Conservation (phyloP, 371 early-diverging fungal genomes). For the Dichotomocladium elegans region DNA sequence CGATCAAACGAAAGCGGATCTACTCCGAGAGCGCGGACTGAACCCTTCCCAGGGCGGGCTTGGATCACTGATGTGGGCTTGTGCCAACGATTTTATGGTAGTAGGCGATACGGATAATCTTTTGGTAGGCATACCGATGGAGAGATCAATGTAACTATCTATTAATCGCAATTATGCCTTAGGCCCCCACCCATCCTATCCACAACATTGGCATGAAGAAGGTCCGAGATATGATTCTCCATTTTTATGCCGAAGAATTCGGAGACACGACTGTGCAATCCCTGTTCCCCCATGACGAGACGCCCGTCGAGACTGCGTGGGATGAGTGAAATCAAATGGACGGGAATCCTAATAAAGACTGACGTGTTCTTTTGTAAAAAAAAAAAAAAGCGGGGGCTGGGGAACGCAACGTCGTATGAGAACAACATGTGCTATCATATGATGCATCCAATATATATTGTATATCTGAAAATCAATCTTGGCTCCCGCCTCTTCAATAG, state of each 20-base stretch:
- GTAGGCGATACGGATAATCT: conserved; percentile 54
- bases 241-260: conserved; percentile 37
- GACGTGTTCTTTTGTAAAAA: too few species aligned
- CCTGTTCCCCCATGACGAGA: conserved; percentile 34
- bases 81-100: conserved; percentile 34
- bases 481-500: too few species aligned
- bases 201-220: conserved; percentile 49
- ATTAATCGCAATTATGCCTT: neutral
- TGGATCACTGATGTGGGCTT: conserved; percentile 35
- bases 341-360: too few species aligned
- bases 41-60: conserved; percentile 24
- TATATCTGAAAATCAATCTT: too few species aligned
- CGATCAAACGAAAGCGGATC: conserved; percentile 13
- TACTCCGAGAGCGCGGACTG: conserved; percentile 23
- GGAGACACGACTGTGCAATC: conserved; percentile 8
- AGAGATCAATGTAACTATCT: neutral
- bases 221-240: conserved; percentile 34
- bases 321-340: too few species aligned
- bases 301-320: too few species aligned
- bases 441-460: too few species aligned
- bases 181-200: conserved; percentile 59
- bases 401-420: too few species aligned
- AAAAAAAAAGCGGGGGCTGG: too few species aligned
- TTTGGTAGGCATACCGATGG: conserved; percentile 31
- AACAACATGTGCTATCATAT: too few species aligned